These are phyloP conservation scores for Yamadazyma conglobata DNA, from an alignment of 1,139 yeast genomes.

Conservation along the genomic window DNA sequence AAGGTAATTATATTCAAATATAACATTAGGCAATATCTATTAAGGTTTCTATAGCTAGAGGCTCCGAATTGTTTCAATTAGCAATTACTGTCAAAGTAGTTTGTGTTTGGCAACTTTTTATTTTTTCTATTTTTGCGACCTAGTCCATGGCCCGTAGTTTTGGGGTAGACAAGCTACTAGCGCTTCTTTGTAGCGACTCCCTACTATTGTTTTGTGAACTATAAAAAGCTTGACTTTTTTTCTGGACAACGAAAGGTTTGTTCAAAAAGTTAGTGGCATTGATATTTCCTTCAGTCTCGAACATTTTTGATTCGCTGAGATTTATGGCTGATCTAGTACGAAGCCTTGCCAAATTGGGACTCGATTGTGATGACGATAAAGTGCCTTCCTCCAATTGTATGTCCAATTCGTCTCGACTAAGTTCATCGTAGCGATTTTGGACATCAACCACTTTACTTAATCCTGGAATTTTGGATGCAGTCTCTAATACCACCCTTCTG, in stretches of 20 bases:
- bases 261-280: slow-evolving; percentile 27
- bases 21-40: too few species aligned
- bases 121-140: neutral
- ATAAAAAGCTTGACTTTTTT: slow-evolving; percentile 17
- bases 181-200: slow-evolving; percentile 25
- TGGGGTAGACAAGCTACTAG: slow-evolving; percentile 20
- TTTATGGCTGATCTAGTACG: slow-evolving; percentile 42
- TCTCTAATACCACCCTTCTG: slow-evolving; percentile 13
- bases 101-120: neutral
- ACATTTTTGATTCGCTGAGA: slow-evolving; percentile 21
- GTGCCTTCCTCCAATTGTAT: slow-evolving; percentile 33
- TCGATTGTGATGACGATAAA: slow-evolving; percentile 17
- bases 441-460: slow-evolving; percentile 13
- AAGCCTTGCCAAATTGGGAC: slow-evolving; percentile 24
- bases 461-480: slow-evolving; percentile 20
- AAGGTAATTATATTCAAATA: too few species aligned
- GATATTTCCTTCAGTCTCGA: slow-evolving; percentile 7
- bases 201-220: slow-evolving; percentile 26
- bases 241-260: slow-evolving; percentile 36
- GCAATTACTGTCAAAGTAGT: too few species aligned
- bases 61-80: too few species aligned
- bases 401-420: slow-evolving; percentile 20
- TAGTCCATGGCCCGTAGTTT: slow-evolving; percentile 7
- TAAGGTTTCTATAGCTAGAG: too few species aligned
- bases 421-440: slow-evolving; percentile 12